Conservation (phyloP, 805 yeast genomes). For the Candida oleophila region DNA sequence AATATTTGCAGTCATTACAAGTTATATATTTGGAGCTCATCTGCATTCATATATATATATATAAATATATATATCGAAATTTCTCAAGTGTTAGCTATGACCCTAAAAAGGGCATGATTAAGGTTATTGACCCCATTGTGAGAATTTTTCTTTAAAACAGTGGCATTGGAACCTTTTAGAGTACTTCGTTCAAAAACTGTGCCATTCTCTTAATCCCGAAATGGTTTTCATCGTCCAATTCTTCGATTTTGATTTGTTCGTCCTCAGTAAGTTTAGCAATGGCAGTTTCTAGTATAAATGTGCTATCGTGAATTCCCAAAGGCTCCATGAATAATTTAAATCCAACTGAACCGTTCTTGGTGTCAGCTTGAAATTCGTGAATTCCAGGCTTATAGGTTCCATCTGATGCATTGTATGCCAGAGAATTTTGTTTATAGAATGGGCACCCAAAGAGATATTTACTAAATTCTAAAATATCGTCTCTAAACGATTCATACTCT, state of each 20-base stretch:
- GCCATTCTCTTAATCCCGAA: slow-evolving; percentile 2
- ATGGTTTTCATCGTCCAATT: slow-evolving; percentile 7
- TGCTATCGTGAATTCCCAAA: slow-evolving; percentile 36
- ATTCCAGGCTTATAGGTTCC: background rate
- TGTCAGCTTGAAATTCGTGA: background rate
- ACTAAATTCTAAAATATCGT: background rate
- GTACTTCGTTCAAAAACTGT: background rate
- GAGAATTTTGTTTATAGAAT: background rate
- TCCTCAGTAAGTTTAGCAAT: slow-evolving; percentile 7
- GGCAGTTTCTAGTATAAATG: slow-evolving; percentile 25
- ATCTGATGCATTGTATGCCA: background rate
- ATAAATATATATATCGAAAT: too few relatives aligned
- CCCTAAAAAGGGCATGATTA: too few relatives aligned
- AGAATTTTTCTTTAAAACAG: too few relatives aligned
- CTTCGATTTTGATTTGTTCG: slow-evolving; percentile 3
- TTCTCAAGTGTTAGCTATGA: too few relatives aligned
- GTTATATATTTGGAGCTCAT: too few relatives aligned
- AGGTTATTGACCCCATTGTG: too few relatives aligned
- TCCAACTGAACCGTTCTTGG: background rate
- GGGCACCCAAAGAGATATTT: background rate
- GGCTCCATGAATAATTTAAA: slow-evolving; percentile 20
- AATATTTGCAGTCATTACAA: too few relatives aligned
- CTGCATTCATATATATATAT: background rate
- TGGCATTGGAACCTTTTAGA: too few relatives aligned
- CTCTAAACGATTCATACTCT: background rate